Evolutionary conservation across 2,329 filamentous ascomycete species (phyloP).

Genomic region (Neofusicoccum umdonicola): DNA sequence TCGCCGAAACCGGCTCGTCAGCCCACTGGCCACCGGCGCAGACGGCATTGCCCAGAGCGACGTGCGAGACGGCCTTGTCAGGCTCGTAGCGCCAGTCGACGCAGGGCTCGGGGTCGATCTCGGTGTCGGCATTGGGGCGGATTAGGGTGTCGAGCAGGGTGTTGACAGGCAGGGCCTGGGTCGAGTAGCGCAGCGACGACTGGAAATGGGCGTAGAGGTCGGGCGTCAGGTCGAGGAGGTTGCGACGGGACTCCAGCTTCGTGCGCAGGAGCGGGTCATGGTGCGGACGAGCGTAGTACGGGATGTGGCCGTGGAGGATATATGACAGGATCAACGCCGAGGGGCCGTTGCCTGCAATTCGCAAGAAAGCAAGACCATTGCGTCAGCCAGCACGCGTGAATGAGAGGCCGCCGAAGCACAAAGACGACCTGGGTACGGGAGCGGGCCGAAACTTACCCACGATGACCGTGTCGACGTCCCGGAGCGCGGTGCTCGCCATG

Average conservation of each 20-base stretch:
- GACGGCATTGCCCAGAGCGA: slow-evolving; percentile 52
- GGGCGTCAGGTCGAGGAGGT: slow-evolving; percentile 49
- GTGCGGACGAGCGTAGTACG: slow-evolving; percentile 56
- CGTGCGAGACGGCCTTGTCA: slow-evolving; percentile 51
- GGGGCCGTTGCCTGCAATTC: slow-evolving; percentile 56
- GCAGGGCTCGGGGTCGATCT: slow-evolving; percentile 52
- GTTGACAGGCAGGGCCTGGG: slow-evolving; percentile 60
- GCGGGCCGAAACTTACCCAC: slow-evolving; percentile 29
- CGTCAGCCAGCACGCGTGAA: slow-evolving; percentile 24
- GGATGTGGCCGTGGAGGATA: slow-evolving; percentile 61
- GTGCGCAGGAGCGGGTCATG: slow-evolving; percentile 56
- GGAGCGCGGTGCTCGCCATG: slow-evolving; percentile 38
- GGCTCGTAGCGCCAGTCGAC: slow-evolving; percentile 55
- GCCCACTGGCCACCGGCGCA: slow-evolving; percentile 60
- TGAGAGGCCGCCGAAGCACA: neutral
- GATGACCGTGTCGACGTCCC: slow-evolving; percentile 41
- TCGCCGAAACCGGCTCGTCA: slow-evolving; percentile 51
- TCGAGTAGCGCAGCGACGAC: slow-evolving; percentile 60
- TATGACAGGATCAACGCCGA: slow-evolving; percentile 62
- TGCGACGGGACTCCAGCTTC: slow-evolving; percentile 49
- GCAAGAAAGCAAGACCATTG: slow-evolving; percentile 19
- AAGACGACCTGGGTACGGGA: neutral
- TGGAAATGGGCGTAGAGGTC: slow-evolving; percentile 59
- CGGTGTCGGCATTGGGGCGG: slow-evolving; percentile 58
- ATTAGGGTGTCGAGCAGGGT: slow-evolving; percentile 59